Evolutionary conservation across 2,329 filamentous ascomycete species (phyloP), one percentile per base, ranked within the genome.

Genomic region (Colletotrichum aenigma): DNA sequence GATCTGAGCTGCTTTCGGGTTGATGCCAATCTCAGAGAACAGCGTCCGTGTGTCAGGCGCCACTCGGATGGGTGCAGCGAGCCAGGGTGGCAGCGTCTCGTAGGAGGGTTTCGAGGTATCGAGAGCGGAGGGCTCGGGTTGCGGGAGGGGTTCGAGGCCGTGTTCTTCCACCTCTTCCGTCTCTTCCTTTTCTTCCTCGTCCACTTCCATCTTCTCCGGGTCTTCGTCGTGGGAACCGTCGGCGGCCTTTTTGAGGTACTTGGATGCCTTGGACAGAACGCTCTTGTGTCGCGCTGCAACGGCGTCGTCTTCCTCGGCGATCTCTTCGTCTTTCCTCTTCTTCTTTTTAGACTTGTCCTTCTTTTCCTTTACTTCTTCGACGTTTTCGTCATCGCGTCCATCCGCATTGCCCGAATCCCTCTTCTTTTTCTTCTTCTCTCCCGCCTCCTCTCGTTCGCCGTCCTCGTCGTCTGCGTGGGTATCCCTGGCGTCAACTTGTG

Each of bases 91-190:
- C 4, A 98, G 87, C 1, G 94, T 94, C 34, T 95, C 93, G 83
- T 95, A 96, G n/a, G 90, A 90, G 3, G 93, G 92, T 69, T 89
- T 89, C 66, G 90, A 88, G 2, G 87, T 86, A 34, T 90, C 85
- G 61, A 92, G 89, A 1, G 89, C 86, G 1, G 91, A 88, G 1
- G 90, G 91, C 36, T 90, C 90, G 15, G 95, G 96, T 79, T 98
- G 96, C 9, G 96, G 96, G 24, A 98, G 87, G 8, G 95, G 96
- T 71, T 94, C 92, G 1, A 98, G 88, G 26, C 95, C 95, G 82
- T 96, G 93, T 4, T 93, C 82, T 79, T 91, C 89, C 15, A 79
- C 79, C 26, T 82, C 78, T 55, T 86, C 83, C 18, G 81, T 79
- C 6, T 80, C 78, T 18, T 61, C 82, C 1, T 66, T 79, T 4